Evolutionary conservation across 768 basidiomycete genomes (phyloP), one percentile per base, ranked within the genome.

Genomic region (Boletus tomentosulus): DNA sequence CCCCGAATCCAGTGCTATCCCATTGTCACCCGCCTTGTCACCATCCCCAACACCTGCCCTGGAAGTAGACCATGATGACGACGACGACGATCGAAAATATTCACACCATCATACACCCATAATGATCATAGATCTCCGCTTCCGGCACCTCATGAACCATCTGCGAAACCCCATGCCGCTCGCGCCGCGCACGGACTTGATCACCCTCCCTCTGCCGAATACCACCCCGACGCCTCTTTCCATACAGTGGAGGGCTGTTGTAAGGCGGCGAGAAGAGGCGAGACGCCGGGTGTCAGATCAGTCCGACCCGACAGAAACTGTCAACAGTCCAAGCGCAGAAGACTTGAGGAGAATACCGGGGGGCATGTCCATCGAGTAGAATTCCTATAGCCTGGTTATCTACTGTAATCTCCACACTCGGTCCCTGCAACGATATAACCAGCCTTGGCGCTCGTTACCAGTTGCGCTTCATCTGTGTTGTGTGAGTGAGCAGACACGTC

Each of bases 101-200:
- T 42, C 60, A 44, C 53, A 50, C 42, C 53, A 66, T 64, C 64
- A 49, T 46, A 62, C 71, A 53, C 62, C 76, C 45, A 70, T 74
- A 34, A 78, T 83, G 59, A 76, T 89, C 62, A 63, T 92, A 56
- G 86, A 91, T 69, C 73, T 91, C 49, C 84, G 76, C 19, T 61
- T 87, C 31, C 62, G 72, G 7, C 68, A 78, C 39, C 67, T 91
- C 57, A 58, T 87, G 33, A 71, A 74, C 45, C 85, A 81, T 38
- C 65, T 91, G 50, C 77, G 82, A 53, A 73, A 76, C 53, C 82
- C 89, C 11, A 71, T 77, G 10, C 77, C 78, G 3, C 69, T 73
- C 4, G 48, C 39, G 34, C 49, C 72, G 24, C 62, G 58, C 25
- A 57, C 62, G 39, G 50, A 71, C 15, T 66, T 73, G 44, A 56